phyloP scores from a whole-genome alignment of 257 asterid species.

The Nicotiana attenuata region DNA sequence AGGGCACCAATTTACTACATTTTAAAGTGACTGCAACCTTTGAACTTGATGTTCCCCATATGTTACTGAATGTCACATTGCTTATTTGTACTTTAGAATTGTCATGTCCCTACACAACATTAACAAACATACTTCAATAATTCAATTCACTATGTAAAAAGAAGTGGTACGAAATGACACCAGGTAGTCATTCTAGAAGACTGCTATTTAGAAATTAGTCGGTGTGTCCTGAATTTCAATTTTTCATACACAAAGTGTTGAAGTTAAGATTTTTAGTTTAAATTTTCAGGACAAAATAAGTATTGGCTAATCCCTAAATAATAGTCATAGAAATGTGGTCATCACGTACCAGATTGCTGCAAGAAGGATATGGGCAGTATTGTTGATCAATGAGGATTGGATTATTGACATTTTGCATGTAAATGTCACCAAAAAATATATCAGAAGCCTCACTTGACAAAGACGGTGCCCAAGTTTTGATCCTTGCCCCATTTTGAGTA shows the following conservation, averaged over 20 bases:
- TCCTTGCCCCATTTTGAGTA: constrained; percentile 59
- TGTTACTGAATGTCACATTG: constrained; percentile 50
- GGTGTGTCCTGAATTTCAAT: no score
- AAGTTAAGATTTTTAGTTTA: no score
- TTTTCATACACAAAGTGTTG: no score
- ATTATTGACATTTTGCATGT: constrained; percentile 42
- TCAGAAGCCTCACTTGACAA: constrained; percentile 28
- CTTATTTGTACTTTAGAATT: constrained; percentile 43
- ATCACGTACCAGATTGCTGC: constrained; percentile 28
- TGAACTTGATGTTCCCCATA: constrained; percentile 46
- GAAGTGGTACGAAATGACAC: background rate
- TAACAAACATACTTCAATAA: background rate
- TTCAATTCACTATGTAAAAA: background rate
- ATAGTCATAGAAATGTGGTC: background rate
- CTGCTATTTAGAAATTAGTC: no score
- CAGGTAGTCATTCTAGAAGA: no score
- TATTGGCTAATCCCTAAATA: no score
- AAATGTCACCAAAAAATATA: constrained; percentile 37
- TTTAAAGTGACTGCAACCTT: constrained; percentile 43
- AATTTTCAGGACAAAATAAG: no score
- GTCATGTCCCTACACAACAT: constrained; percentile 32
- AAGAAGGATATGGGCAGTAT: constrained; percentile 41
- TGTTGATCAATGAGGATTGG: constrained; percentile 66
- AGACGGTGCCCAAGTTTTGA: constrained; percentile 66
- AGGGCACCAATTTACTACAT: constrained; percentile 50